These are phyloP conservation scores for Catharanthus roseus DNA, from an alignment of 257 asterid genomes.

Conservation along the genomic window DNA sequence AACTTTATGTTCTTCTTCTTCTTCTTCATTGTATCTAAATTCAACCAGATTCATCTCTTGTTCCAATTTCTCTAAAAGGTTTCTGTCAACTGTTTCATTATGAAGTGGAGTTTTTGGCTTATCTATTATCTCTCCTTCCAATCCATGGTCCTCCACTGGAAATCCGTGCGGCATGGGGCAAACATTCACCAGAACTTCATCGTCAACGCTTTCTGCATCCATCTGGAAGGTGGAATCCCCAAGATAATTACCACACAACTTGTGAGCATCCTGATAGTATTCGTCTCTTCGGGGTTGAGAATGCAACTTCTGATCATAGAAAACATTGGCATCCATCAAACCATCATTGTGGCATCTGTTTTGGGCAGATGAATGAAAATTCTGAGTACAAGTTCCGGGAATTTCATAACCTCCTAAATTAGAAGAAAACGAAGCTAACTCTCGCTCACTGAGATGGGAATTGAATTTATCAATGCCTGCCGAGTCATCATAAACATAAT, in stretches of 20 bases:
- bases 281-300: neutral
- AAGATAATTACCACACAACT: constrained; percentile 9
- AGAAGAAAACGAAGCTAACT: constrained; percentile 8
- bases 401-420: constrained; percentile 10
- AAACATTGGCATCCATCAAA: constrained; percentile 12
- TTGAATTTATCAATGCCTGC: constrained; percentile 9
- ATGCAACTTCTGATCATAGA: constrained; percentile 5
- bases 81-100: constrained; percentile 11
- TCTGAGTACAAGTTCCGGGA: constrained; percentile 8
- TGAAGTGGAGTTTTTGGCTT: neutral
- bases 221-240: constrained; percentile 12
- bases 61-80: neutral
- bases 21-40: neutral
- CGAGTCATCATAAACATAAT: constrained; percentile 16
- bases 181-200: neutral
- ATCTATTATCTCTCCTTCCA: too few relatives aligned
- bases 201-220: neutral
- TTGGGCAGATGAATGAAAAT: constrained; percentile 10
- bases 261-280: constrained; percentile 18
- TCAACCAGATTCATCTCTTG: constrained; percentile 9
- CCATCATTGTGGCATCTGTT: constrained; percentile 2
- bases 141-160: constrained; percentile 3
- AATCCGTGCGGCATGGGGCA: neutral
- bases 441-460: constrained; percentile 11
- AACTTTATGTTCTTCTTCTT: constrained; percentile 6